Conservation (phyloP, 352 stramenopile genomes). For the Pythium dissimile region DNA sequence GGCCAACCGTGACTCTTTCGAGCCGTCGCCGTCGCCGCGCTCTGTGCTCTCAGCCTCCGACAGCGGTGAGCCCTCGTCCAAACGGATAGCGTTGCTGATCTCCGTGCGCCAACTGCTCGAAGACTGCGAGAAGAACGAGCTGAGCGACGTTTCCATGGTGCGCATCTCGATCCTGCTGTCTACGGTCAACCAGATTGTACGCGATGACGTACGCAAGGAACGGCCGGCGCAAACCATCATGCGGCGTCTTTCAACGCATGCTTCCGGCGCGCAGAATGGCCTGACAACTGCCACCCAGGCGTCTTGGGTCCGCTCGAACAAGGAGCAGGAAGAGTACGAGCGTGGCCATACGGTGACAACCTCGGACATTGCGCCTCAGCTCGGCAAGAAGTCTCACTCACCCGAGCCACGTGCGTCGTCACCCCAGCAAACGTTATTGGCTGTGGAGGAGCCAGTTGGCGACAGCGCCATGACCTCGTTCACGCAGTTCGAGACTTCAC, state of each 20-base stretch:
- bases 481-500: conserved; percentile 54
- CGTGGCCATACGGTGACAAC: conserved; percentile 23
- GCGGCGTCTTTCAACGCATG: conserved; percentile 35
- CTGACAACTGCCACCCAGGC: conserved; percentile 2
- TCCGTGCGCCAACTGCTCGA: conserved; percentile 47
- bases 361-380: conserved; percentile 15
- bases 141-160: conserved; percentile 60
- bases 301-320: conserved; percentile 35
- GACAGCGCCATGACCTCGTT: conserved; percentile 40
- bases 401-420: conserved; percentile 1
- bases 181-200: conserved; percentile 66
- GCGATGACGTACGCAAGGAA: conserved; percentile 54
- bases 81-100: conserved; percentile 42
- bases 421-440: conserved; percentile 32
- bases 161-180: conserved; percentile 62
- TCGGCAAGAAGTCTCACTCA: conserved; percentile 7
- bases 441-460: conserved; percentile 38
- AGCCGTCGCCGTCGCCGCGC: conserved; percentile 4
- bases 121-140: conserved; percentile 51
- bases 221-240: conserved; percentile 34
- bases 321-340: conserved; percentile 39
- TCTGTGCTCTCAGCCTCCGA: conserved; percentile 4
- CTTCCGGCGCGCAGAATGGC: not conserved
- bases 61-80: conserved; percentile 5
- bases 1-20: conserved; percentile 3